phyloP scores from a whole-genome alignment of 2,329 filamentous ascomycete genomes.

The Penicillium sp. region DNA sequence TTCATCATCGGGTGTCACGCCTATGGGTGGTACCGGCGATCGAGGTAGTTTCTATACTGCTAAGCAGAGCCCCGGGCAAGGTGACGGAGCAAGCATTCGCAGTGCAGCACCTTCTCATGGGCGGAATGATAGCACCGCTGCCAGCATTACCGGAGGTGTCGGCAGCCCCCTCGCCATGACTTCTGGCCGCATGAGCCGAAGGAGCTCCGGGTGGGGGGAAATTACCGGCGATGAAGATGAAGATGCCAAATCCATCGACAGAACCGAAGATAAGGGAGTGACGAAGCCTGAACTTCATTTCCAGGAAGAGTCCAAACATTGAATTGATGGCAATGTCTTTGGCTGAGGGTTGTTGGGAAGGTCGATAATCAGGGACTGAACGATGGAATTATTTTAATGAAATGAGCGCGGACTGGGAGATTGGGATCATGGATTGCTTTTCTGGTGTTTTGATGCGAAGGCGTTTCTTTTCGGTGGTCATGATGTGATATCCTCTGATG shows the following conservation, averaged over 20 bases:
- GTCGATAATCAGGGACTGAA: too few relatives aligned
- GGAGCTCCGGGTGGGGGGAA: conserved; percentile 44
- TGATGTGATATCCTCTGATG: conserved; percentile 22
- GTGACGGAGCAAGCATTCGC: conserved; percentile 69
- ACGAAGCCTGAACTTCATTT: conserved; percentile 14
- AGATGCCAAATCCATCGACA: conserved; percentile 24
- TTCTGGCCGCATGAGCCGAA: conserved; percentile 37
- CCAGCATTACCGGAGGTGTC: conserved; percentile 60
- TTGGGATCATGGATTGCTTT: conserved; percentile 11
- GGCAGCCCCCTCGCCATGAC: conserved; percentile 53
- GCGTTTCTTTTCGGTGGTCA: conserved; percentile 7
- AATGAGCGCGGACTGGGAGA: background rate
- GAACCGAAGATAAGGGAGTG: conserved; percentile 33
- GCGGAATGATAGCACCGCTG: conserved; percentile 73
- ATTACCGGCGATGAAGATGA: conserved; percentile 37
- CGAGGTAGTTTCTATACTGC: conserved; percentile 75
- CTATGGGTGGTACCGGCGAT: conserved; percentile 54
- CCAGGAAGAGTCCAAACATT: too few relatives aligned
- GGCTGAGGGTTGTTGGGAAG: too few relatives aligned
- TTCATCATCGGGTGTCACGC: conserved; percentile 63
- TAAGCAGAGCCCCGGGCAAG: conserved; percentile 43
- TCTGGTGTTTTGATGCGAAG: conserved; percentile 9
- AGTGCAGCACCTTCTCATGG: conserved; percentile 72
- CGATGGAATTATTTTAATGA: conserved; percentile 8
- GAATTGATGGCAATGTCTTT: too few relatives aligned